Base-by-base conservation (phyloP, 2,329 filamentous ascomycete species). In the Anisogramma anomala region DNA sequence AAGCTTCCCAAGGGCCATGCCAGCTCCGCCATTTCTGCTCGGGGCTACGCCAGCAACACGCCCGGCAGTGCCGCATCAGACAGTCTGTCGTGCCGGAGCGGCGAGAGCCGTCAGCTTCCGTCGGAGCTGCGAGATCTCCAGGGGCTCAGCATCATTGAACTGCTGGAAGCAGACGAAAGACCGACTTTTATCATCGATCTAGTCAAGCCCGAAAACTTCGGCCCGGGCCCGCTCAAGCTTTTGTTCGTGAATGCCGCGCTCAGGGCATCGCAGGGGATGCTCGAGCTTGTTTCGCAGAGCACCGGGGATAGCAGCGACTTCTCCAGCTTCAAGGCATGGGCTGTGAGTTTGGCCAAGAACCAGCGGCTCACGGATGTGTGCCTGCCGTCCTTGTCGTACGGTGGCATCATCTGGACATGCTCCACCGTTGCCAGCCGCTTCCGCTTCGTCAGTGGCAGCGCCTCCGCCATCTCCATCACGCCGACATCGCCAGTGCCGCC, bases 171-270 rank as follows among this genome's bases (percentile, higher is more conserved):
- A 49, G 84, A 91, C 55, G 74, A 81, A 36, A 68, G 84, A 34
- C 84, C 83, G 3, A 84, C 81, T 0, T 85, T 89, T 52, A 71
- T 89, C 31, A 66, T 89, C 25, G 83, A 89, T 52, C 60, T 84
- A 37, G 65, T 66, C 6, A 74, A 80, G 51, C 58, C 66, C 1
- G 57, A 62, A n/a, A 79, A 78, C 50, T 68, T 66, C 34, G 63
- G 61, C 17, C 63, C 69, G 1, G 68, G 69, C 0, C 65, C 66
- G 2, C 58, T 88, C 27, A 68, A 72, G 22, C 68, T 84, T 6
- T 50, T 84, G 0, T 88, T 82, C 55, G 71, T 73, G 22, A 91
- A 89, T 55, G 65, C 70, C 8, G 72, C 81, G 3, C 62, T 89
- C 39, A 74, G 77, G 37, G 68, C 71, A 1, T 72, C 69, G 17